Base-by-base conservation (phyloP, 768 basidiomycete genomes). In the Russula sp. region DNA sequence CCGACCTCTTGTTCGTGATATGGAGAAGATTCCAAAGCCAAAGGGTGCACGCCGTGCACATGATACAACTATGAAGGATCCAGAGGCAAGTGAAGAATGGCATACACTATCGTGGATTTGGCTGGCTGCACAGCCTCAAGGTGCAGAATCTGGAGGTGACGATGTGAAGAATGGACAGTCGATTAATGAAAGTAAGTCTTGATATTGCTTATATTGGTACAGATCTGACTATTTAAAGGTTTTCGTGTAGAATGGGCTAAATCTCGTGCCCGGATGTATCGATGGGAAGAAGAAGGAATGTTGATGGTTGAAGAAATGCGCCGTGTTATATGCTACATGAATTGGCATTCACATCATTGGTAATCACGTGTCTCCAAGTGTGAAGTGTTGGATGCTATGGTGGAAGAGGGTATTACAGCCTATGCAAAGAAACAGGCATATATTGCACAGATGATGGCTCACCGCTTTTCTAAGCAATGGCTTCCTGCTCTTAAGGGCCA, bases 181-280 rank as follows among this genome's bases (percentile, higher is more conserved):
- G 28, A 52, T 20, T 20, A 9, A 52, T 20, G 6, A 32, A 52
- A 52, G 51, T 52, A 32, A 32, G 51, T 52, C 51, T 52, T 18
- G 5, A 52, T 18, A 20, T 10, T 32, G 26, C 30, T 3, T 32
- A 9, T 32, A 52, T n/a, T 52, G 26, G 3, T 6, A 52, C 14
- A 26, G 51, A 32, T 16, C 30, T 52, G 32, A 52, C 18, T 18
- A 20, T 32, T 52, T 32, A 14, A 52, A 52, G 51, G 51, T 20
- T 30, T 52, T 52, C 51, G 6, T 6, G 51, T 52, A 20, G 51
- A 52, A 52, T 52, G 51, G 51, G 28, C 51, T 8, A 52, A 52
- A 20, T 52, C 28, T 52, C 18, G 51, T 20, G 28, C 51, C 14
- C n/a, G 18, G 5, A 14, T 32, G 7, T 18, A 20, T 32, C 26